phyloP scores from a whole-genome alignment of 257 asterid genomes.

The Paraleonurus japonicus region DNA sequence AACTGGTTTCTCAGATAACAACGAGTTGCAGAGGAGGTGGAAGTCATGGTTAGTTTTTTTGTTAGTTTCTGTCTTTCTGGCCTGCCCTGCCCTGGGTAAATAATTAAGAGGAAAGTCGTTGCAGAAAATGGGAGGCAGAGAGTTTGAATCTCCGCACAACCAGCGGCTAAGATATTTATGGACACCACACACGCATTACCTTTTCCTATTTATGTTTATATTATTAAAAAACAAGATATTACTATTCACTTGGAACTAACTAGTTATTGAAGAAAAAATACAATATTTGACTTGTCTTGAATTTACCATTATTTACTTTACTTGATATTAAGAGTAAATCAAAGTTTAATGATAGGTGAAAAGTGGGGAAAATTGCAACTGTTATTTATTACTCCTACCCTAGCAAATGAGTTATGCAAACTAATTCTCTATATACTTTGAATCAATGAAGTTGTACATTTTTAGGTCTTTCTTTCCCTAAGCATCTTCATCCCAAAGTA shows the following conservation, averaged over 20 bases:
- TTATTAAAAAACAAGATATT: no score
- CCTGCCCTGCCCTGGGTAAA: background rate
- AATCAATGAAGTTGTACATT: background rate
- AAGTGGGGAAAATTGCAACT: no score
- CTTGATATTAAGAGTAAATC: no score
- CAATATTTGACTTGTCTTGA: no score
- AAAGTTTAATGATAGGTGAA: no score
- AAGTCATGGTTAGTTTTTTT: constrained; percentile 13
- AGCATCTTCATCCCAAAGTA: constrained; percentile 61
- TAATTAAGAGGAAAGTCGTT: background rate
- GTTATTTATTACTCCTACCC: no score
- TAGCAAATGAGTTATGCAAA: background rate
- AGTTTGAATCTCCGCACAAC: constrained; percentile 23
- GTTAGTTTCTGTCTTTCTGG: background rate
- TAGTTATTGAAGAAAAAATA: no score
- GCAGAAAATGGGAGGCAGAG: constrained; percentile 17
- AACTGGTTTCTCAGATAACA: constrained; percentile 6
- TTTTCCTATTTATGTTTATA: background rate
- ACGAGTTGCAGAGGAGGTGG: constrained; percentile 26
- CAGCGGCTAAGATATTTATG: constrained; percentile 19
- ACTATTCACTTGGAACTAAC: no score
- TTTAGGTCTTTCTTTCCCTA: constrained; percentile 41
- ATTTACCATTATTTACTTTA: no score
- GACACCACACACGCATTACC: background rate
- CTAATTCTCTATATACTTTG: background rate